These are phyloP conservation scores for Talaromyces albobiverticillius DNA, from an alignment of 2,329 filamentous ascomycete species.

Conservation along the genomic window DNA sequence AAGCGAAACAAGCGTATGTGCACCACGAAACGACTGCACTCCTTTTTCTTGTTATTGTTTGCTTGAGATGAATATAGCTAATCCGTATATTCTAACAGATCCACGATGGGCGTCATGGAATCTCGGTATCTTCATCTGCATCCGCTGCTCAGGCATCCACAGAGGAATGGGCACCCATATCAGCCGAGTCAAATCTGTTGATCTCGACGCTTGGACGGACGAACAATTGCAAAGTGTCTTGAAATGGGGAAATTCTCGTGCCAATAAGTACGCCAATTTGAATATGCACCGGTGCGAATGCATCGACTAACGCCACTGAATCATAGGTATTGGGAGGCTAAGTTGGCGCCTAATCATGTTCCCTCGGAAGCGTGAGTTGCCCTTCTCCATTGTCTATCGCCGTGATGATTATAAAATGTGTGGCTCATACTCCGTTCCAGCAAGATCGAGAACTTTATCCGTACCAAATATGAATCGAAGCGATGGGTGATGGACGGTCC, in stretches of 20 bases:
- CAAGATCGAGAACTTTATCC: constrained; percentile 99
- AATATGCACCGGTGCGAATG: background rate
- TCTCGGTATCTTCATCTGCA: constrained; percentile 93
- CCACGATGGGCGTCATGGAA: constrained; percentile 99
- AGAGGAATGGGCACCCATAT: constrained; percentile 99
- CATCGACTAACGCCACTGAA: constrained; percentile 4
- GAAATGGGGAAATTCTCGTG: constrained; percentile 91
- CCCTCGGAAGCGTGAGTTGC: constrained; percentile 77
- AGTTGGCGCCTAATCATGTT: constrained; percentile 83
- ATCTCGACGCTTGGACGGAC: constrained; percentile 97
- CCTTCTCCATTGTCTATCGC: background rate
- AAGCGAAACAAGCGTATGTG: constrained; percentile 92
- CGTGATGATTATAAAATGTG: no score
- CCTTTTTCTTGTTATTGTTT: constrained; percentile 3
- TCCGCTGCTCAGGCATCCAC: constrained; percentile 97
- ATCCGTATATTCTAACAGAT: constrained; percentile 56
- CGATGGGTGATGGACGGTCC: constrained; percentile 98
- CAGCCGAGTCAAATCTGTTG: constrained; percentile 95
- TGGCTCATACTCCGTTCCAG: constrained; percentile 30
- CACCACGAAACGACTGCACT: background rate
- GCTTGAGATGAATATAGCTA: background rate
- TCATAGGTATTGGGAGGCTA: constrained; percentile 81
- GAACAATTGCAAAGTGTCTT: constrained; percentile 93
- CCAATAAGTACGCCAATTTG: constrained; percentile 71
- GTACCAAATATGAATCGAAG: constrained; percentile 98